Percentiles rank a stretch among this genome's conserved stretches.
phyloP scores from a whole-genome alignment of 148 eudicot genomes.

The Dysphania ambrosioides region DNA sequence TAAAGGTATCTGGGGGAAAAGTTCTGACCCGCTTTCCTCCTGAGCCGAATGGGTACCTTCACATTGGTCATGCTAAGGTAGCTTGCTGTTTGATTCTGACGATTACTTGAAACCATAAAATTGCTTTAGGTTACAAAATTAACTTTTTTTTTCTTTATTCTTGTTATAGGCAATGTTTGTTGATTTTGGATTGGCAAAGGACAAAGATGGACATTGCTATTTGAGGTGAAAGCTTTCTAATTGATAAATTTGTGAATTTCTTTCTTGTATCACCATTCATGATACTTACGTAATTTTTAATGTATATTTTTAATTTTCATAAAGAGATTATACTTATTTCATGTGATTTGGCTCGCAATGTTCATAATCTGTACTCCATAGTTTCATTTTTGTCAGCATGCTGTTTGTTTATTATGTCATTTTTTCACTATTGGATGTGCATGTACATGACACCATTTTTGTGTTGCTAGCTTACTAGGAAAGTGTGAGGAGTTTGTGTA shows the following conservation, averaged over 20 bases:
- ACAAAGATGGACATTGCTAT: constrained; percentile 86
- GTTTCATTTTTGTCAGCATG: neutral
- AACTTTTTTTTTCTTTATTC: constrained; percentile 11
- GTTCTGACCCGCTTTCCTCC: constrained; percentile 93
- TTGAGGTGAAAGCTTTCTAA: constrained; percentile 48
- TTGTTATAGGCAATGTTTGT: constrained; percentile 82
- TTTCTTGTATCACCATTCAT: neutral
- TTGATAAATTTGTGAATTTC: neutral
- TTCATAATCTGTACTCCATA: neutral
- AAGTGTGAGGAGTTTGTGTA: neutral
- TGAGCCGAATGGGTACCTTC: constrained; percentile 97
- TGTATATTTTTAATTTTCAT: neutral
- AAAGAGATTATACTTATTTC: neutral
- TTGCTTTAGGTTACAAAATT: neutral
- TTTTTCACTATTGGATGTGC: neutral
- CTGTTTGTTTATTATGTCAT: neutral
- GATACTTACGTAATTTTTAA: neutral
- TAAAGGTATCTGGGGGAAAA: constrained; percentile 74
- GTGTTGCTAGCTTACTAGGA: neutral
- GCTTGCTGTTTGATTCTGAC: constrained; percentile 5
- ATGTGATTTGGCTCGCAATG: neutral
- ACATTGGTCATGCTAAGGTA: constrained; percentile 99
- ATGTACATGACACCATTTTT: neutral
- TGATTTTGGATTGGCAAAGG: constrained; percentile 95
- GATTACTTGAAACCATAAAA: neutral